Conservation (phyloP, 768 basidiomycete species). For the Trichaptum fuscoviolaceum region DNA sequence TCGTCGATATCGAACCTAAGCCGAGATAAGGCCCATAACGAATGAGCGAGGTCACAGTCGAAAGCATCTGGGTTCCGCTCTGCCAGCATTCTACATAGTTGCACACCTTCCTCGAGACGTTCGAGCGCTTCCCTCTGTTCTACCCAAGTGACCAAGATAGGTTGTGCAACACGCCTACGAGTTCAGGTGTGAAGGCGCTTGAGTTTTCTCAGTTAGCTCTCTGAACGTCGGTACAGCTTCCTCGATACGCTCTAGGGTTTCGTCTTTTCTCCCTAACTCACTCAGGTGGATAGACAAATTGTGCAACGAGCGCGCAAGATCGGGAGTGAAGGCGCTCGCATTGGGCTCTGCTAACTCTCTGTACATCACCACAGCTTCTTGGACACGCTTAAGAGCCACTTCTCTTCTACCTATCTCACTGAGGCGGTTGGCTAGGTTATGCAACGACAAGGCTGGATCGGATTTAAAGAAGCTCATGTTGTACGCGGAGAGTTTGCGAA, state of each 20-base stretch:
- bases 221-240: conserved; percentile 10
- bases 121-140: conserved; percentile 9
- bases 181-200: conserved; percentile 7
- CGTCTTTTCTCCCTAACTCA: conserved; percentile 7
- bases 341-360: conserved; percentile 9
- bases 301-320: conserved; percentile 10
- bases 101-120: conserved; percentile 1
- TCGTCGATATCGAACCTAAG: no score
- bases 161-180: conserved; percentile 9
- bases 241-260: conserved; percentile 8
- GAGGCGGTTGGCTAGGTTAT: conserved; percentile 9
- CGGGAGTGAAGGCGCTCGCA: conserved; percentile 6
- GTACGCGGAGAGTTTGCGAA: conserved; percentile 9
- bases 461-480: not conserved
- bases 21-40: no score
- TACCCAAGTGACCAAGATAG: conserved; percentile 9
- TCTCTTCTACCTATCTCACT: not conserved
- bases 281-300: conserved; percentile 7
- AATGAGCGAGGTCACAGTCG: no score
- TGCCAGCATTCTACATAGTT: no score
- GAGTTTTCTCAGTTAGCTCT: conserved; percentile 8
- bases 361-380: conserved; percentile 8
- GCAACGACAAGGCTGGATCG: conserved; percentile 8
- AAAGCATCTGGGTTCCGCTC: no score
- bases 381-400: not conserved